phyloP scores from a whole-genome alignment of 169 alveolate species.

The Plasmodium blacklocki region DNA sequence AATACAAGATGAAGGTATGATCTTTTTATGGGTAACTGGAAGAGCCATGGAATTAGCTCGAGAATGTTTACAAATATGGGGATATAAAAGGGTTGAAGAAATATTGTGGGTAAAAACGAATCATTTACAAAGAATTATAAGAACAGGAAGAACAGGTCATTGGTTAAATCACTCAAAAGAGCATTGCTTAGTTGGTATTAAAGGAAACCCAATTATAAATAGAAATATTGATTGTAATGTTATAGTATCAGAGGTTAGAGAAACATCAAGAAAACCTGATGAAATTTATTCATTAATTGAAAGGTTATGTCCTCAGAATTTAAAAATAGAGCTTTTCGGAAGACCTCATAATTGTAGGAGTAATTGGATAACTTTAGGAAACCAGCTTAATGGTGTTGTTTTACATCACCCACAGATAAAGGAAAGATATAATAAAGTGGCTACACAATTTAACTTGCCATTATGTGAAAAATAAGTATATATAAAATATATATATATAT shows the following conservation, averaged over 20 bases:
- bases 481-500: background rate
- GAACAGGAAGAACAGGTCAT: slow-evolving; percentile 98
- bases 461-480: slow-evolving; percentile 21
- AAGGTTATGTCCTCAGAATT: slow-evolving; percentile 94
- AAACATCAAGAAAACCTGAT: slow-evolving; percentile 96
- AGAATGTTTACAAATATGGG: slow-evolving; percentile 93
- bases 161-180: slow-evolving; percentile 97
- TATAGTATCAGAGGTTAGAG: slow-evolving; percentile 95
- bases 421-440: slow-evolving; percentile 76
- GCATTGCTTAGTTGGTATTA: slow-evolving; percentile 92
- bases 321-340: slow-evolving; percentile 94
- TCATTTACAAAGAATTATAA: slow-evolving; percentile 93
- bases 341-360: slow-evolving; percentile 94
- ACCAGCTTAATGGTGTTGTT: slow-evolving; percentile 88
- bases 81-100: slow-evolving; percentile 96
- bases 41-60: slow-evolving; percentile 96
- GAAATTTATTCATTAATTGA: slow-evolving; percentile 94
- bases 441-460: slow-evolving; percentile 69
- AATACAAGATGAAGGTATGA: slow-evolving; percentile 93
- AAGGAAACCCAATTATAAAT: slow-evolving; percentile 89
- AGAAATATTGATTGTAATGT: slow-evolving; percentile 94
- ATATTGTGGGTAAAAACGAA: slow-evolving; percentile 97
- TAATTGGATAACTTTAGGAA: slow-evolving; percentile 95
- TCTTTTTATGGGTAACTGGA: slow-evolving; percentile 97
- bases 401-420: slow-evolving; percentile 83